These are phyloP conservation scores for Purpureocillium takamizusanense DNA, from an alignment of 2,329 filamentous ascomycete genomes.

Conservation along the genomic window DNA sequence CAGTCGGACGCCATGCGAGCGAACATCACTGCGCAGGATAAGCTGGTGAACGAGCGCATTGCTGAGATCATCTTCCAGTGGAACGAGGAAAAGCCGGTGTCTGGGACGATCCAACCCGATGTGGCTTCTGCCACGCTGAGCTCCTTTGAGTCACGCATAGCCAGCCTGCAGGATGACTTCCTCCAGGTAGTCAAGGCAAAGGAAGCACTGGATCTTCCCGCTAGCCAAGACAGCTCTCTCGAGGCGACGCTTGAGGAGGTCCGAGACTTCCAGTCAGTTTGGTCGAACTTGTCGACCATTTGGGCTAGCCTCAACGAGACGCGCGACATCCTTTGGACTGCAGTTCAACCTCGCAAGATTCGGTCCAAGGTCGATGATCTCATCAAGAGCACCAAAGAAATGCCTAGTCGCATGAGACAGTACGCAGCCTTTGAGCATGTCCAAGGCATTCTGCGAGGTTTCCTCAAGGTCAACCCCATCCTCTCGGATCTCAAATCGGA, in stretches of 20 bases:
- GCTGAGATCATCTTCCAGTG: conserved; percentile 75
- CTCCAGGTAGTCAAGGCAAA: conserved; percentile 95
- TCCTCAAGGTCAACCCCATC: conserved; percentile 84
- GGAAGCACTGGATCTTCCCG: conserved; percentile 85
- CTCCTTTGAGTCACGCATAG: conserved; percentile 77
- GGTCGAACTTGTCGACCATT: conserved; percentile 89
- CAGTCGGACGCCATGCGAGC: conserved; percentile 91
- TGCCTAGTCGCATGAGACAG: conserved; percentile 97
- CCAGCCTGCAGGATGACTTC: conserved; percentile 74
- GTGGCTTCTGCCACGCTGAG: conserved; percentile 75
- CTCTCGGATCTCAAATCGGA: conserved; percentile 91
- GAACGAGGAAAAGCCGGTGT: conserved; percentile 95
- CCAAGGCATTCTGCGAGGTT: conserved; percentile 77
- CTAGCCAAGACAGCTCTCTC: conserved; percentile 71
- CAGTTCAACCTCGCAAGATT: conserved; percentile 89
- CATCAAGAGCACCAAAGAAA: conserved; percentile 97
- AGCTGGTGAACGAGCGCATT: conserved; percentile 82
- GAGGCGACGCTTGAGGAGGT: conserved; percentile 88
- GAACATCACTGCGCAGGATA: conserved; percentile 91
- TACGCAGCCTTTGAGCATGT: conserved; percentile 99
- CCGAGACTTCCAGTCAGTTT: conserved; percentile 97
- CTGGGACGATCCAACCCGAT: conserved; percentile 84
- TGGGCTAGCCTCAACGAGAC: conserved; percentile 96
- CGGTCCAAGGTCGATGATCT: conserved; percentile 81
- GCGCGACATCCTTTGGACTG: conserved; percentile 87